Base-by-base conservation (phyloP, 495 filamentous ascomycete species). In the Platismatia glauca region DNA sequence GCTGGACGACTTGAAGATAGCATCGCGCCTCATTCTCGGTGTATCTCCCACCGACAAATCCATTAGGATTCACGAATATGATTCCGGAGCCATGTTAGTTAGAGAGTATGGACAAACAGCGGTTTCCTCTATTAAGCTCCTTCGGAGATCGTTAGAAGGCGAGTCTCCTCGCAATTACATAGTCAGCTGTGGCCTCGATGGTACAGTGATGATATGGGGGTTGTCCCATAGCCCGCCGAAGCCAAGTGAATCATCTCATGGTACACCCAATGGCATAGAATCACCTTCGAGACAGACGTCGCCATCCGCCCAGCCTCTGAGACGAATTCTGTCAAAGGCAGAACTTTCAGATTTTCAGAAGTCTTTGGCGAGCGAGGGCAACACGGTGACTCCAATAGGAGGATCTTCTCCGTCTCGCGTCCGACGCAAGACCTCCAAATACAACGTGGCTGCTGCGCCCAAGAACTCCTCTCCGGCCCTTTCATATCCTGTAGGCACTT, bases 1-100 rank as follows among this genome's bases (percentile, higher is more conserved):
- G 27, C 69, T 78, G 13, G 75, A 64, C 52, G 67, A 41, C 64
- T 67, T 56, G 44, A 72, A 61, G 39, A 71, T 58, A 64, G 64
- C 64, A 68, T 73, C 70, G 13, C 75, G 78, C 57, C 77, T 93
- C 53, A 79, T 98, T 60, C 75, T 91, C 33, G 94, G 89, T 24
- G 79, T 95, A 31, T 96, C 95, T 9, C 90, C 89, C 66, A 95
- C 89, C 6, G 94, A 98, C 71, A 97, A 96, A 70, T 97, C 94
- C 9, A 86, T 98, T 61, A 80, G 94, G 27, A 75, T 97, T 5
- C 97, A 98, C 71, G 89, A 95, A 65, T 76, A 85, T 20, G 85
- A 87, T 53, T 81, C 81, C 46, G 93, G 92, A 18, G 71, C 77
- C 31, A 84, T 98, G 64, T 75, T 97, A 58, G 86, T 89, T 33